Evolutionary conservation across 768 basidiomycete genomes (phyloP).

Genomic region (Neoboletus magnificus): DNA sequence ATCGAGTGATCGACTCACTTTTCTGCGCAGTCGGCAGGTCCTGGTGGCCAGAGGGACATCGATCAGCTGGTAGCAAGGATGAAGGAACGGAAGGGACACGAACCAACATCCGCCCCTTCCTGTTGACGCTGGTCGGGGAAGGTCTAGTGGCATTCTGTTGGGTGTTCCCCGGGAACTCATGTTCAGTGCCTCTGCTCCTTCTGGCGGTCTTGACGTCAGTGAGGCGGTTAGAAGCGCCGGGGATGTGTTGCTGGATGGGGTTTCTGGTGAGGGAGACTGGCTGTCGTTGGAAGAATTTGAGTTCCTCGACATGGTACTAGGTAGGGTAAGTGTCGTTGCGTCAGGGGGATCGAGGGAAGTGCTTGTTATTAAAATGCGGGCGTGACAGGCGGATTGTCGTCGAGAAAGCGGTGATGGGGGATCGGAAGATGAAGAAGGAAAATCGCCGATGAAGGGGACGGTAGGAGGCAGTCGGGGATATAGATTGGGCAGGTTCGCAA

Average conservation of each 20-base stretch:
- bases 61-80: slow-evolving; percentile 5
- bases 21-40: slow-evolving; percentile 82
- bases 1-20: slow-evolving; percentile 42
- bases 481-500: slow-evolving; percentile 25
- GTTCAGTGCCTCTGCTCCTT: slow-evolving; percentile 30
- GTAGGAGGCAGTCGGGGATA: slow-evolving; percentile 28
- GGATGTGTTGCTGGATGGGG: slow-evolving; percentile 42
- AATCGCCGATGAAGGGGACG: slow-evolving; percentile 26
- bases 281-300: slow-evolving; percentile 49
- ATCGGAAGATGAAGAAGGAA: slow-evolving; percentile 26
- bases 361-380: slow-evolving; percentile 26
- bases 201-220: slow-evolving; percentile 35
- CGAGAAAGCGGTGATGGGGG: slow-evolving; percentile 23
- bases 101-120: slow-evolving; percentile 81
- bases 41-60: slow-evolving; percentile 36
- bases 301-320: slow-evolving; percentile 45
- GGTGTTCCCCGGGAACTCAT: slow-evolving; percentile 39
- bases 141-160: slow-evolving; percentile 44
- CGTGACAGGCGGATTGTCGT: slow-evolving; percentile 17
- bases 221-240: slow-evolving; percentile 39
- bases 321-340: slow-evolving; percentile 15
- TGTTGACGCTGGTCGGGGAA: slow-evolving; percentile 50
- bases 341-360: slow-evolving; percentile 23
- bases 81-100: slow-evolving; percentile 28
- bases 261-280: slow-evolving; percentile 47